These are phyloP conservation scores for Hypoxylon subgilvum DNA, from an alignment of 495 filamentous ascomycete species.

Conservation along the genomic window DNA sequence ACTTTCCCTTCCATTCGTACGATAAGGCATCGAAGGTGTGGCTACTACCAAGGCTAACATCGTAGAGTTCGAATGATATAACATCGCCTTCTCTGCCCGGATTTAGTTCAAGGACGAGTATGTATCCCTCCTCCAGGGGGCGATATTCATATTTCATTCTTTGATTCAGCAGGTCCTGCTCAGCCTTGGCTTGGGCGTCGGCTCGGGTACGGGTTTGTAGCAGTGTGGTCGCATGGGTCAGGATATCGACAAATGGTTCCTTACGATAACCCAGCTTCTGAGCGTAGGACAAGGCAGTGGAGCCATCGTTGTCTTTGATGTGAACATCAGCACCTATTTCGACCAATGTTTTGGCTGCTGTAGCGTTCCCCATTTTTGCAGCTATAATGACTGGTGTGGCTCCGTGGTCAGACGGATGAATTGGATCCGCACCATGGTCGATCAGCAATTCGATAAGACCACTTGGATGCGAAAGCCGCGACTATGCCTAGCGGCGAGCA, in stretches of 20 bases:
- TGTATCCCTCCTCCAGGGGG: background rate
- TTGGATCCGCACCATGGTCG: background rate
- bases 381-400: background rate
- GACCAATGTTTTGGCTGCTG: background rate
- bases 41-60: background rate
- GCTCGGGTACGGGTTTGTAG: background rate
- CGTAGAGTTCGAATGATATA: background rate
- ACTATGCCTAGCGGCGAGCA: background rate
- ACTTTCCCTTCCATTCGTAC: background rate
- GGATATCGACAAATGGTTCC: background rate
- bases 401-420: background rate
- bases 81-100: background rate
- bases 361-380: background rate
- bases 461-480: background rate
- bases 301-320: background rate
- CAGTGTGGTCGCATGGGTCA: background rate
- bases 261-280: background rate
- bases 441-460: background rate
- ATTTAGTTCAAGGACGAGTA: background rate
- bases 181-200: background rate
- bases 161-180: background rate
- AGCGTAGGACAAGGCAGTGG: background rate
- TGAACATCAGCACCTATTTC: slow-evolving; percentile 1
- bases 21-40: background rate
- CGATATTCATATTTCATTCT: background rate